Evolutionary conservation across 164 flowering plant genomes (phyloP), one percentile per base, ranked within the genome.

Genomic region (Chimonanthus salicifolius): DNA sequence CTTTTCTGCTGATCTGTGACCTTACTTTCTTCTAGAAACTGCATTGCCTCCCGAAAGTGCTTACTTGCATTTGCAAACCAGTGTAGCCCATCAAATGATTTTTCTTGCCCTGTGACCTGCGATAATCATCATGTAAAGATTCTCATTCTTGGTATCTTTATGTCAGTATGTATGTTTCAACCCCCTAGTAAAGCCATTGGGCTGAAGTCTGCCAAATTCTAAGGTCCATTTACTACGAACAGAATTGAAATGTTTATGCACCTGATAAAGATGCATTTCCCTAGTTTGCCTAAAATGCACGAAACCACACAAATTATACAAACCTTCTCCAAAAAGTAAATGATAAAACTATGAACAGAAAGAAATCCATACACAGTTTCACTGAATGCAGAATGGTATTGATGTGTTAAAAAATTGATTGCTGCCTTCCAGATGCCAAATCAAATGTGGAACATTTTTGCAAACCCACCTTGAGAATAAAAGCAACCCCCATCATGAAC

Each of bases 401-500:
- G 2, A 33, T 20, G 21, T 44, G 6, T 5, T 21, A 70, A 13
- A 70, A 33, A 50, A 48, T 9, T 54, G 54, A 54, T 54, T 13
- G 16, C 4, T 9, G 4, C 4, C 16, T 54, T 54, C 11, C 60
- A 54, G 13, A 10, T 54, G 60, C 60, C n/a, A n/a, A 54, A 54
- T 3, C 60, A 54, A 11, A 13, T 13, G 13, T 10, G 60, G 16
- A 54, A 4, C 68, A 65, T 4, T 49, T 64, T 45, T 9, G 46
- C 4, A 9, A 46, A 18, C 51, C 47, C 67, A 77, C 82, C 80
- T 74, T 74, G 73, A 80, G 80, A 66, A 80, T 60, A 46, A 71
- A 77, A 64, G 80, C 80, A 64, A 66, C 68, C 44, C 78, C 82
- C 71, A 80, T 48, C 75, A 80, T 21, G 73, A 80, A 80, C 3